Evolutionary conservation across 2,329 filamentous ascomycete genomes (phyloP), one percentile per base, ranked within the genome.

Genomic region (Ceratocystis eucalypticola): DNA sequence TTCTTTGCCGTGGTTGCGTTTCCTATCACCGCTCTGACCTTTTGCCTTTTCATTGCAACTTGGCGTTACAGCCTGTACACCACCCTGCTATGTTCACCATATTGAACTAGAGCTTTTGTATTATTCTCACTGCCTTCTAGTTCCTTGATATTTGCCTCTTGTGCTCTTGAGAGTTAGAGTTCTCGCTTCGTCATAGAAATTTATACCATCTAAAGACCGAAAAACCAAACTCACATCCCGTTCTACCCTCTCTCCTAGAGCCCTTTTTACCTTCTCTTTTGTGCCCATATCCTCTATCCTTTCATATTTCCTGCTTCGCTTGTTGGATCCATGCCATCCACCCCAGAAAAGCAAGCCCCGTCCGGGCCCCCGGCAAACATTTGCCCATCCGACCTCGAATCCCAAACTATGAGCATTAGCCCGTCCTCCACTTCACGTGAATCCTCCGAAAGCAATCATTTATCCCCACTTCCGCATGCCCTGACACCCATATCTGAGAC

Each of bases 401-500:
- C 53, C 20, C 61, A 67, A 65, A 15, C 30, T n/a, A 61, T 5
- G 10, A 33, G 30, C 50, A 22, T 50, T 3, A 44, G 28, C 10
- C 22, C 61, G n/a, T 1, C 41, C 25, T 33, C 17, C 30, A 17
- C 61, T 5, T 46, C 50, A 5, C 61, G 33, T 22, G 59, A 64
- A 15, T 66, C 65, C 50, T 45, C 45, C 5, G 48, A 66, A 15
- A 62, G 50, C 5, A 73, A 75, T 55, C 69, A 73, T 3, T 71
- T 75, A 65, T 72, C 75, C 28, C 73, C 74, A 8, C 72, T 78
- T 17, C 75, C 77, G 68, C 74, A 73, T 65, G 76, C 75, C 55
- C 69, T 77, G 41, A 77, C 77, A 8, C 70, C 71, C 3, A 72
- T 74, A 46, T 69, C 75, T 33, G 75, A 76, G 69, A 77, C 73